Conservation (phyloP, 1,139 yeast species). For the Yamadazyma membranifaciens region DNA sequence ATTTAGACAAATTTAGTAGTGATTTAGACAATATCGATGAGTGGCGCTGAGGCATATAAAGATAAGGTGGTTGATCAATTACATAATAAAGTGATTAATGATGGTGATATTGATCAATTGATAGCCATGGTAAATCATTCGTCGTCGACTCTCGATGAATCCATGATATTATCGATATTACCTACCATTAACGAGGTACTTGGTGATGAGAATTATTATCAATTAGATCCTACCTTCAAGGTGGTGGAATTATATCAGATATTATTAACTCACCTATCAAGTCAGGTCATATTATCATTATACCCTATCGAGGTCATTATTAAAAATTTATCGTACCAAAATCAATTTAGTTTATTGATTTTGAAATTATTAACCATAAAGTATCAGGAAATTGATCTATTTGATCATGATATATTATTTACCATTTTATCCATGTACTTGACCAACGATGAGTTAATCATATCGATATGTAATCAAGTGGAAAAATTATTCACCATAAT, state of each 20-base stretch:
- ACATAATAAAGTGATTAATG: neutral
- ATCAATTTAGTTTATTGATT: conserved; percentile 17
- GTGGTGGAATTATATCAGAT: conserved; percentile 23
- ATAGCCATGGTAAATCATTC: neutral
- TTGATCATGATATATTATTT: conserved; percentile 12
- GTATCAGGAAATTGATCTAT: conserved; percentile 16
- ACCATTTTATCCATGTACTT: conserved; percentile 5
- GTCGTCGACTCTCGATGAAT: neutral
- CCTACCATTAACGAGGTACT: conserved; percentile 8
- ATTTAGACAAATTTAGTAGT: too few species aligned
- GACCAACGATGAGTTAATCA: conserved; percentile 1
- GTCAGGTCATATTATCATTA: conserved; percentile 18
- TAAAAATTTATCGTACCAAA: conserved; percentile 12
- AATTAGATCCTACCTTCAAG: conserved; percentile 20
- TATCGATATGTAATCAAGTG: conserved; percentile 6
- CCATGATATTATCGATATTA: neutral
- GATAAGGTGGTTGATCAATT: neutral
- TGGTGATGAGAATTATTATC: conserved; percentile 8
- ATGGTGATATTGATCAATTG: neutral
- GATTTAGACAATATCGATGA: too few species aligned
- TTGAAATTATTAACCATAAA: conserved; percentile 21
- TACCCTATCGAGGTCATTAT: conserved; percentile 25
- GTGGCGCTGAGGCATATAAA: neutral
- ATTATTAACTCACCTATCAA: conserved; percentile 19
- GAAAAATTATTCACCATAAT: conserved; percentile 5